A percentile compares a stretch with the other conserved stretches of the same genome.
Conservation (phyloP, 108 stramenopile species). For the Hondaea fermentalgiana region DNA sequence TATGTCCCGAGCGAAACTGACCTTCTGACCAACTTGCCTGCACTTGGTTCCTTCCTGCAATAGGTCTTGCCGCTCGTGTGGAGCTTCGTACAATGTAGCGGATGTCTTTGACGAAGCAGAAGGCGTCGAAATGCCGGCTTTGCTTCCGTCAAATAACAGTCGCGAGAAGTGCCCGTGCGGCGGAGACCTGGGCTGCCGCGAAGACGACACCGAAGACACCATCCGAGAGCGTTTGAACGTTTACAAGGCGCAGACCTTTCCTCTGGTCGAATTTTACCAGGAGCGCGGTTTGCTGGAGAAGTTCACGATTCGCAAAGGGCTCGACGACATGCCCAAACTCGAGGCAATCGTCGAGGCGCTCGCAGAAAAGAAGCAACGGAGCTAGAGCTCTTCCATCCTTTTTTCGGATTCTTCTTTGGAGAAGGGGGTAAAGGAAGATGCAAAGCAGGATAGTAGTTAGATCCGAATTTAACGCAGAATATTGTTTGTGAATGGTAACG, state of each 20-base stretch:
- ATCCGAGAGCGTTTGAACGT: conserved; percentile 14
- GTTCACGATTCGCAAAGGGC: background rate
- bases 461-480: too few relatives aligned
- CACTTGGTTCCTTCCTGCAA: background rate
- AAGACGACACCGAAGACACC: conserved; percentile 22
- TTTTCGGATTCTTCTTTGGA: too few relatives aligned
- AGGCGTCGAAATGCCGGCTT: conserved; percentile 19
- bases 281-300: background rate
- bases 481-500: too few relatives aligned
- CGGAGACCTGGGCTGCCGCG: background rate
- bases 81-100: conserved; percentile 4
- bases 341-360: background rate
- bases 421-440: too few relatives aligned
- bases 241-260: conserved; percentile 10
- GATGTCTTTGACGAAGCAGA: background rate
- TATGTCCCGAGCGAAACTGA: background rate
- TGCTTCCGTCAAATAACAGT: background rate
- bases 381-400: too few relatives aligned
- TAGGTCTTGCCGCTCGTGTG: background rate
- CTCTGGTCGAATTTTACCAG: conserved; percentile 11
- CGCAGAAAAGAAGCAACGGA: too few relatives aligned
- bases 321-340: conserved; percentile 5
- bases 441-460: too few relatives aligned
- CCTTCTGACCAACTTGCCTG: background rate
- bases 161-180: background rate